Evolutionary conservation across 1,284 basidiomycete genomes (phyloP), one percentile per base, ranked within the genome.

Genomic region (Somion occarium): DNA sequence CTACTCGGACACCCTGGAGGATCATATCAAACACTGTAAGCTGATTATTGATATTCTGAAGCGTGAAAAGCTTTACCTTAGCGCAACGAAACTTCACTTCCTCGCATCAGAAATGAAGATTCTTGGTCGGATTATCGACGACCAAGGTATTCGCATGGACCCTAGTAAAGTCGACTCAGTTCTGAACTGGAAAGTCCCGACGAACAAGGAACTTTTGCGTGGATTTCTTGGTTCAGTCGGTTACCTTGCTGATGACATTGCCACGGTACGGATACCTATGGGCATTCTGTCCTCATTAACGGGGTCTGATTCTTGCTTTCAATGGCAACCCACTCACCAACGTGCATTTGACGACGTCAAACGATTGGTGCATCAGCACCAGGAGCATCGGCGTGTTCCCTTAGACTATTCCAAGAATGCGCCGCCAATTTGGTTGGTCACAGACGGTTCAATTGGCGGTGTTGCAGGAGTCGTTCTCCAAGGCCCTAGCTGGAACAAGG

Each of bases 101-200:
- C 59, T 68, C 12, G 52, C 46, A 0, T 7, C 30, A 0, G 42
- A 56, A 26, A 45, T 67, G 7, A 61, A 61, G 18, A 55, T 70
- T 13, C 53, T 70, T 0, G 70, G 70, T 0, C 67, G 64, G 41
- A 50, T 67, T 12, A 52, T 72, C n/a, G 59, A 64, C 4, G 58
- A 58, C 7, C 11, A 61, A 0, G 69, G 69, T 0, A 65, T 72
- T 15, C 41, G 39, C 5, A 66, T 68, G 54, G 68, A 70, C 27
- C 60, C 66, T 0, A 37, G 60, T 20, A 70, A 70, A 49, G 60
- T 68, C 1, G 62, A 67, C 20, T 49, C 47, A 12, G 58, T 71
- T 7, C 38, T 53, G 0, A 60, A 69, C 3, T 73, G 72, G 72
- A 58, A 61, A 38, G 46, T 53, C 1, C 65, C 65, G 0, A 62